Conservation (phyloP, 2,329 filamentous ascomycete species). For the Nemania bipapillata region DNA sequence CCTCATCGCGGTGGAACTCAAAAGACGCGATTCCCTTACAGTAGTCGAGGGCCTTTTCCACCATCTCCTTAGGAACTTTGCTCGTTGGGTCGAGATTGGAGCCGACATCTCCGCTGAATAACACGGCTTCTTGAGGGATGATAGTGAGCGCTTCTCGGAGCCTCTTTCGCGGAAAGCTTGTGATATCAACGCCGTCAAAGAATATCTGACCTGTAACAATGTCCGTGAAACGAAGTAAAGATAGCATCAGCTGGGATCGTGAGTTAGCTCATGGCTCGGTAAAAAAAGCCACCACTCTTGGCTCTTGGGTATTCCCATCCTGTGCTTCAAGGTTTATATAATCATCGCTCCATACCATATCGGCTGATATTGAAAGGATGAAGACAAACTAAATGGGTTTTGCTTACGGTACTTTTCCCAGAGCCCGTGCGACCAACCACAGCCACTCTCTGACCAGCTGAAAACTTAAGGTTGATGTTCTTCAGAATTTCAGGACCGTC, state of each 20-base stretch:
- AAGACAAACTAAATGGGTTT: neutral
- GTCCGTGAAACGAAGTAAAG: conserved; percentile 65
- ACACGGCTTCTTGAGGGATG: conserved; percentile 68
- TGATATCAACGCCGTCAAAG: conserved; percentile 67
- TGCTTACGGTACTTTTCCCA: conserved; percentile 80
- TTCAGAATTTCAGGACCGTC: conserved; percentile 62
- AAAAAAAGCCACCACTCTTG: neutral
- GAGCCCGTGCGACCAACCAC: conserved; percentile 84
- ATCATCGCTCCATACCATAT: neutral
- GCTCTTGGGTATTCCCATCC: neutral
- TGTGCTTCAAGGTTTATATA: neutral
- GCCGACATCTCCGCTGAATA: conserved; percentile 63
- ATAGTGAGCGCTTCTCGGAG: conserved; percentile 67
- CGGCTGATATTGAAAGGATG: neutral
- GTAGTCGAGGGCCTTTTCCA: conserved; percentile 69
- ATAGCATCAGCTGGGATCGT: conserved; percentile 59
- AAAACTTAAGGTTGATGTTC: conserved; percentile 62
- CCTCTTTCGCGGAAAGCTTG: conserved; percentile 60
- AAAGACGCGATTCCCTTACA: conserved; percentile 68
- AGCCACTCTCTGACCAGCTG: conserved; percentile 78
- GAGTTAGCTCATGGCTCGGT: conserved; percentile 25
- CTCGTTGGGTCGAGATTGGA: conserved; percentile 73
- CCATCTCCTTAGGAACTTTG: conserved; percentile 62
- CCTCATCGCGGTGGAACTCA: conserved; percentile 45
- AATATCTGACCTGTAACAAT: conserved; percentile 63